Evolutionary conservation across 176 grass and related monocot species (phyloP), one percentile per base, ranked within the genome.

Genomic region (Elymus sibiricus): DNA sequence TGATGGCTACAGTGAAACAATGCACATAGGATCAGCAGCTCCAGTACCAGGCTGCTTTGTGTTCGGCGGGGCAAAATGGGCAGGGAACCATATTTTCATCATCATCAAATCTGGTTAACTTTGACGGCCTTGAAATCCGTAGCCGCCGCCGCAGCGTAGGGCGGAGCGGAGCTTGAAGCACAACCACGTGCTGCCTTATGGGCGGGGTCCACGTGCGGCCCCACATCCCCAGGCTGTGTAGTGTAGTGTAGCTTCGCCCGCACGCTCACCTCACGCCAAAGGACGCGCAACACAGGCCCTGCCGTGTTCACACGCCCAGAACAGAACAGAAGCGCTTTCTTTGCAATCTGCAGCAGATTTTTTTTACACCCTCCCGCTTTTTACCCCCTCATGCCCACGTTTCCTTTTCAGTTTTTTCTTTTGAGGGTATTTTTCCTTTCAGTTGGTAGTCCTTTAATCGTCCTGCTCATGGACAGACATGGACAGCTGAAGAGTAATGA

Each of bases 91-190:
- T 9, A 55, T 78, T 59, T 7, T 9, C 53, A 56, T 56, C 49
- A 51, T 29, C 39, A 79, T 82, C 17, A 85, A 93, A 95, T 90
- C 67, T 15, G 46, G 79, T 90, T 90, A 85, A 84, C 38, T 84
- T 90, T 85, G 87, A 95, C 91, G 87, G 89, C 67, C 72, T 72
- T 83, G 24, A 86, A 84, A 79, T 84, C 89, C 91, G 87, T n/a
- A 88, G 61, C 72, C 88, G 89, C 81, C 91, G 91, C 78, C 66
- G 84, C 40, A 25, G 58, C 53, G 53, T 53, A 17, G 47, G 47
- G 47, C 5, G 53, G 53, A 56, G 70, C 24, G 5, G 70, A 28
- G 13, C 0, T 47, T 47, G 79, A 49, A 65, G 46, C 75, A 70
- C 21, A 26, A 79, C 86, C 90, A 95, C 83, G 86, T 95, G 91